These are phyloP conservation scores for Myriosclerotinia scirpicola DNA, from an alignment of 2,329 filamentous ascomycete genomes.

Conservation along the genomic window DNA sequence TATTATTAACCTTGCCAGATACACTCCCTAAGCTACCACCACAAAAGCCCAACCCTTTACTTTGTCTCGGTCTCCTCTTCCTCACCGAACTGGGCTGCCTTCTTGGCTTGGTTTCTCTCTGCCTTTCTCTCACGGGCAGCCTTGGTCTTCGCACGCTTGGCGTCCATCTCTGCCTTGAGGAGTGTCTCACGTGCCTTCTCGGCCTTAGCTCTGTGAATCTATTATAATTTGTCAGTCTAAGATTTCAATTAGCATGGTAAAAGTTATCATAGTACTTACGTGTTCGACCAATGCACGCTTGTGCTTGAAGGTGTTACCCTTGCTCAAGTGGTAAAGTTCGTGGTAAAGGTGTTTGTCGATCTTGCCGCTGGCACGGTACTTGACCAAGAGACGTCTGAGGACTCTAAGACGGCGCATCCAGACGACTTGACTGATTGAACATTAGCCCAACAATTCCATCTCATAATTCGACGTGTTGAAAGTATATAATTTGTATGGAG, in stretches of 20 bases:
- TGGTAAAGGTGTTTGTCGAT: conserved; percentile 99
- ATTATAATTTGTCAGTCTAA: conserved; percentile 31
- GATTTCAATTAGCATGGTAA: neutral
- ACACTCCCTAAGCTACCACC: conserved; percentile 40
- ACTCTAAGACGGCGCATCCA: conserved; percentile 99
- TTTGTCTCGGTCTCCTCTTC: conserved; percentile 49
- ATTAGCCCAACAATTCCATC: conserved; percentile 37
- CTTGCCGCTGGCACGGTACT: conserved; percentile 99
- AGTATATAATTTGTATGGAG: conserved; percentile 29
- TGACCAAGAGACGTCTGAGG: conserved; percentile 97
- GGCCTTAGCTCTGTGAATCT: conserved; percentile 99
- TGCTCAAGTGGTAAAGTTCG: conserved; percentile 99
- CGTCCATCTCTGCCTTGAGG: conserved; percentile 99
- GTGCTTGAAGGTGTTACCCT: conserved; percentile 99
- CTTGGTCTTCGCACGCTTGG: conserved; percentile 99
- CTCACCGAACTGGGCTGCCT: conserved; percentile 78
- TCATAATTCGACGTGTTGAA: conserved; percentile 12
- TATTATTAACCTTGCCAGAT: conserved; percentile 40
- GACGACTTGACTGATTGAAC: conserved; percentile 75
- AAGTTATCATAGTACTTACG: conserved; percentile 65
- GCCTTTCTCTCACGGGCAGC: conserved; percentile 97
- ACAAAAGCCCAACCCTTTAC: conserved; percentile 38
- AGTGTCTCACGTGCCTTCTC: conserved; percentile 95
- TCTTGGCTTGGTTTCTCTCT: conserved; percentile 90
- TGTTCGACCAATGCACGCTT: conserved; percentile 99